Evolutionary conservation across 257 asterid species (phyloP).

Genomic region (Osmanthus fragrans): DNA sequence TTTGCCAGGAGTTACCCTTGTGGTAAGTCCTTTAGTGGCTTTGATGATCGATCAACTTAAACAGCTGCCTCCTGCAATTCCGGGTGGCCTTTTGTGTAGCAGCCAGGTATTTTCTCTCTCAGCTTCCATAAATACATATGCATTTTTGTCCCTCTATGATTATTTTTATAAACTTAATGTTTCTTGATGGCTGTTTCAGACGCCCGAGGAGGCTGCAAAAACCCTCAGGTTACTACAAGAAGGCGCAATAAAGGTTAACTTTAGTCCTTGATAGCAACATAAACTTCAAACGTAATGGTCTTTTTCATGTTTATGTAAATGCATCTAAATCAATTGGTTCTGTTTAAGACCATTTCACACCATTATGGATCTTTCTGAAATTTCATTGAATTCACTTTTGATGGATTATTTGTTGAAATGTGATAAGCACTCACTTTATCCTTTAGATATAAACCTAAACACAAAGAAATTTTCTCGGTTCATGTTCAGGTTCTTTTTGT

Average conservation of each 20-base stretch:
- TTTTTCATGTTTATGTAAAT: not conserved
- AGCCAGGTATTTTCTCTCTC: slow-evolving; percentile 64
- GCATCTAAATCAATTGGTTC: slow-evolving; percentile 3
- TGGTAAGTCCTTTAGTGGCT: slow-evolving; percentile 89
- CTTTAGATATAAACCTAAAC: slow-evolving; percentile 15
- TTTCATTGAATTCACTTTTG: slow-evolving; percentile 4
- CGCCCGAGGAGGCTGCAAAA: slow-evolving; percentile 69
- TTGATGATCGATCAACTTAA: slow-evolving; percentile 97
- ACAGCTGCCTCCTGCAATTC: slow-evolving; percentile 73
- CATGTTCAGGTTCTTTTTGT: slow-evolving; percentile 84
- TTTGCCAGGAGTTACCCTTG: slow-evolving; percentile 76
- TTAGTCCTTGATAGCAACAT: slow-evolving; percentile 2
- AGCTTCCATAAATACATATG: slow-evolving; percentile 8
- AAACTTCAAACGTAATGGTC: not conserved
- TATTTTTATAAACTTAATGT: slow-evolving; percentile 27
- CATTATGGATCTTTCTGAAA: slow-evolving; percentile 1
- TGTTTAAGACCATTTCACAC: not conserved
- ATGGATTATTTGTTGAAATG: not conserved
- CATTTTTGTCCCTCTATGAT: not conserved
- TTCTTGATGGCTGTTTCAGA: slow-evolving; percentile 46
- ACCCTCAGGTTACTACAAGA: slow-evolving; percentile 69
- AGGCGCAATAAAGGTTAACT: slow-evolving; percentile 71
- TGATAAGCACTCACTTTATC: not conserved
- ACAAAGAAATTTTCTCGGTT: slow-evolving; percentile 14
- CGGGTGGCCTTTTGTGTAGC: slow-evolving; percentile 80